Conservation (phyloP, 2,329 filamentous ascomycete species). For the Lomentospora prolificans region DNA sequence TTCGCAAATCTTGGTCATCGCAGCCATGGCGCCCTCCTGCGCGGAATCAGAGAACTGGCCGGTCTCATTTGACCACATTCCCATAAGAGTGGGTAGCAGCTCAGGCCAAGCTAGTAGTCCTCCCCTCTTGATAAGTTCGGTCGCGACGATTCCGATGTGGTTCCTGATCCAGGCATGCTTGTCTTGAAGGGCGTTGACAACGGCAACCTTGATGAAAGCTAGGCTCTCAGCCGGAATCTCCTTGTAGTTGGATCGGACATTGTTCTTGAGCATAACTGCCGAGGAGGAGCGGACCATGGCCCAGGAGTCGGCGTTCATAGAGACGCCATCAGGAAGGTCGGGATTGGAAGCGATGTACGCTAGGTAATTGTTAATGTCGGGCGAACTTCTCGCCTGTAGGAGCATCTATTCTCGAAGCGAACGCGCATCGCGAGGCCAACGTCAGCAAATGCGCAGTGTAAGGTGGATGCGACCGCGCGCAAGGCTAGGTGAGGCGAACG, state of each 20-base stretch:
- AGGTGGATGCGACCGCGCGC: neutral
- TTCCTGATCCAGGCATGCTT: slow-evolving; percentile 72
- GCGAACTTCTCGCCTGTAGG: slow-evolving; percentile 73
- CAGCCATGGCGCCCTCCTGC: slow-evolving; percentile 89
- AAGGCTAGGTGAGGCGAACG: neutral
- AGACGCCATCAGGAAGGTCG: slow-evolving; percentile 50
- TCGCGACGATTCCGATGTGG: slow-evolving; percentile 87
- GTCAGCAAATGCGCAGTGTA: slow-evolving; percentile 13
- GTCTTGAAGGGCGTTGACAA: slow-evolving; percentile 74
- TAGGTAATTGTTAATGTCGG: slow-evolving; percentile 96
- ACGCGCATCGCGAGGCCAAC: slow-evolving; percentile 6
- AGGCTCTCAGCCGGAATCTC: slow-evolving; percentile 65
- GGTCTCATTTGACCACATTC: slow-evolving; percentile 62
- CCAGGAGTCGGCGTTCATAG: slow-evolving; percentile 51
- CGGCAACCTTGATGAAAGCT: slow-evolving; percentile 66
- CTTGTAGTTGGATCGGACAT: slow-evolving; percentile 67
- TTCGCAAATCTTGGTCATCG: slow-evolving; percentile 91
- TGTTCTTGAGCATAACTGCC: slow-evolving; percentile 93
- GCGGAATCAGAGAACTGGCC: slow-evolving; percentile 60
- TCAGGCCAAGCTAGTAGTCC: slow-evolving; percentile 88
- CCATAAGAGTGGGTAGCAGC: slow-evolving; percentile 71
- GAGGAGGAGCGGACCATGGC: slow-evolving; percentile 75
- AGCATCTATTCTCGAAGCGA: slow-evolving; percentile 62
- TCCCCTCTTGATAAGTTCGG: slow-evolving; percentile 76
- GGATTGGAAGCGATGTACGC: slow-evolving; percentile 77